Base-by-base conservation (phyloP, 176 grass and related monocot genomes). In the Calamus simplicifolius region DNA sequence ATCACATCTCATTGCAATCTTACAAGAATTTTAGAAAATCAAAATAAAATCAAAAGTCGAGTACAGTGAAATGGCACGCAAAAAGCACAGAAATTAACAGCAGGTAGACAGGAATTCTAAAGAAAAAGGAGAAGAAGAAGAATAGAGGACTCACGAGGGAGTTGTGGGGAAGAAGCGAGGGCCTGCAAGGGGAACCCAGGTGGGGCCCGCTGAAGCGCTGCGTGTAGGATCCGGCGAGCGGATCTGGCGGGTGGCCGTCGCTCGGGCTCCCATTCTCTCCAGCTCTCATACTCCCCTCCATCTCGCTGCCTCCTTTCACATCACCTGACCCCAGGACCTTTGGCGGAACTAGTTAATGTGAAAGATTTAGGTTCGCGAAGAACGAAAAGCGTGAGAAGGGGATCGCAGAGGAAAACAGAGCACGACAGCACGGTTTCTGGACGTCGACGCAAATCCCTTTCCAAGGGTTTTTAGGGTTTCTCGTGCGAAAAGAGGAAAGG, bases 121-220 rank as follows among this genome's bases (percentile, higher is more conserved):
- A 12, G 18, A 48, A 18, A 19, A 52, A 19, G 64, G 19, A 17
- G 52, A n/a, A 67, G 73, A 65, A 68, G 63, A n/a, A 29, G 15
- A 52, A 49, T 21, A 18, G 16, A 59, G 5, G 6, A 82, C 87
- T 85, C 51, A 97, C 87, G 26, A 91, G 90, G 4, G 87, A 88
- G 35, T 75, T 69, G 55, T 91, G 87, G 54, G 73, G 75, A 59
- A 81, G 56, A 50, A 97, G 87, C 75, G 55, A 58, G 19, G 81
- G 66, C 72, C 23, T 86, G 64, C 81, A 12, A 43, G 35, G 2
- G 35, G 35, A 43, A 2, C 69, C 12, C 57, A 62, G 54, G 73
- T 35, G 18, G 75, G 71, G 18, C 8, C 27, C 69, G 13, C 5
- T 50, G 27, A 35, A 29, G 69, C 48, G 16, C 19, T 25, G 59